Base-by-base conservation (phyloP, 2,329 filamentous ascomycete species). In the Xylariaceae sp. region DNA sequence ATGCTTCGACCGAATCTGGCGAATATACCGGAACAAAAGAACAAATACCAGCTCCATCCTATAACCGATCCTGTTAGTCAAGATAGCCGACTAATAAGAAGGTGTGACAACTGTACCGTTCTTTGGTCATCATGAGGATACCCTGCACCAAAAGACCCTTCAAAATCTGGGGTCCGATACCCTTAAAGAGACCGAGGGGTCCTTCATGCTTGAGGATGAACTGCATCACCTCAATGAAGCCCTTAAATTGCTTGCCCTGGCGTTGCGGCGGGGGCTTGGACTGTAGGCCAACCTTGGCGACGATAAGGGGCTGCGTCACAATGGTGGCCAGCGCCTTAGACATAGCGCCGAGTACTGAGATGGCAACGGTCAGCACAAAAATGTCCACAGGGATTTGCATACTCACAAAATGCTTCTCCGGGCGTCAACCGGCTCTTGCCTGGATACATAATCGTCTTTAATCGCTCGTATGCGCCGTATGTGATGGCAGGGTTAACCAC, bases 101-200 rank as follows among this genome's bases (percentile, higher is more conserved):
- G 52, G 42, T 13, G n/a, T 34, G 11, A 39, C 9, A 18, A 8
- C 23, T 80, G 66, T 80, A 92, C 89, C 92, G 84, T 77, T 99
- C 94, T 77, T 99, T 99, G 52, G 92, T 94, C 92, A 97, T 99
- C 94, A 99, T 99, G 45, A 99, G 80, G 58, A 99, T 85, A 53
- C 94, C 94, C 72, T 99, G 94, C 2, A 99, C 94, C 53, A 99
- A 73, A 55, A 99, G 77, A 1, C 94, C 94, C 76, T 99, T 99
- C 60, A 92, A 75, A 55, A 99, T 89, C 74, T 99, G 94, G 2
- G 94, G 94, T 0, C 86, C 92, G 66, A 99, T 96, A 48, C 94
- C 94, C 78, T 99, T 99, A 80, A 97, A 99, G 1, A 99, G 80
- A n/a, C 88, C 88, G 10, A 88, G 69, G 0, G 83, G 73, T 2